Conservation (phyloP, 2,329 filamentous ascomycete species). For the Aschersonia sp. region DNA sequence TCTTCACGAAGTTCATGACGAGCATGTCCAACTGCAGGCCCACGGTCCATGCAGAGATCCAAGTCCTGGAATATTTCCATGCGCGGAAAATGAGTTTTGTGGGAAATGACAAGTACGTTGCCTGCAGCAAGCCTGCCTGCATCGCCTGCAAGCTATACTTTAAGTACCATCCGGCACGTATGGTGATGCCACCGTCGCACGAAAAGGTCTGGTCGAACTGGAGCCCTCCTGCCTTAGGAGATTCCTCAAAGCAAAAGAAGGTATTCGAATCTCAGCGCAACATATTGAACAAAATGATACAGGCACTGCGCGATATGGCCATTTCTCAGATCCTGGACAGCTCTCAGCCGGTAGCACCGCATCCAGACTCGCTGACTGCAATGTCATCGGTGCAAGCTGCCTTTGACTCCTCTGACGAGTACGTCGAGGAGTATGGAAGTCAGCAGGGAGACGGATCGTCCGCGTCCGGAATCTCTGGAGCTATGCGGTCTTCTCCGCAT, state of each 20-base stretch:
- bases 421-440: no score
- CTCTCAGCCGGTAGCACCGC: conserved; percentile 1
- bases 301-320: neutral
- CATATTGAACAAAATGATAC: conserved; percentile 3
- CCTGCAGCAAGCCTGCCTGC: conserved; percentile 33
- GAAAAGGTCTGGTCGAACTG: conserved; percentile 3
- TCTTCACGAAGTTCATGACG: conserved; percentile 1
- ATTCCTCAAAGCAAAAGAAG: neutral
- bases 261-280: conserved; percentile 1
- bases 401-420: neutral
- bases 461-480: no score
- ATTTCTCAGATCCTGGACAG: conserved; percentile 1
- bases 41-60: conserved; percentile 26
- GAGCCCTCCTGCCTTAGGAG: conserved; percentile 1
- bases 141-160: conserved; percentile 29
- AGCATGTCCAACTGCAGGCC: neutral
- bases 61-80: conserved; percentile 28
- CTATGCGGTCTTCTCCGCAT: no score
- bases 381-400: neutral
- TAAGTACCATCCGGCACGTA: conserved; percentile 15
- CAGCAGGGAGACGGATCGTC: no score
- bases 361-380: conserved; percentile 2
- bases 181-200: conserved; percentile 2
- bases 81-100: conserved; percentile 15
- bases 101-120: conserved; percentile 25